A percentile compares a stretch with the other conserved stretches of the same genome.
Conservation (phyloP, 2,329 filamentous ascomycete species). For the Penicillium occitanis region DNA sequence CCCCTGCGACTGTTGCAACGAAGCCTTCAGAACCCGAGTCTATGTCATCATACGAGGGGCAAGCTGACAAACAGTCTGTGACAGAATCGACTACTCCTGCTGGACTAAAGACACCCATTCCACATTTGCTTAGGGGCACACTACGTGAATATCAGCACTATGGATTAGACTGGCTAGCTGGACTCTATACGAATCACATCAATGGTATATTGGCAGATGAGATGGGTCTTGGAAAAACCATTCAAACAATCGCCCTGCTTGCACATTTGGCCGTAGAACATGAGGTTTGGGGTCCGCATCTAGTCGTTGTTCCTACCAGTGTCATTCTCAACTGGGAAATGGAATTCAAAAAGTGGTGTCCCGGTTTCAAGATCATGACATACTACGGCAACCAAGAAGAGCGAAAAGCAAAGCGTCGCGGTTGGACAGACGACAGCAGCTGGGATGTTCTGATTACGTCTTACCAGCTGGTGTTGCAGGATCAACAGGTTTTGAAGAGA, state of each 20-base stretch:
- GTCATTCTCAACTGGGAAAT: slow-evolving; percentile 99
- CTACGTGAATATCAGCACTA: slow-evolving; percentile 95
- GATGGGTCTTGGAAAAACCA: slow-evolving; percentile 98
- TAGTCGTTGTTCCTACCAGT: slow-evolving; percentile 94
- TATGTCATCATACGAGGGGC: slow-evolving; percentile 41
- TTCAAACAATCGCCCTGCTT: slow-evolving; percentile 91
- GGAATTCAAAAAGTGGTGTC: slow-evolving; percentile 98
- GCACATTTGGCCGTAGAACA: slow-evolving; percentile 89
- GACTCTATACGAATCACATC: slow-evolving; percentile 85
- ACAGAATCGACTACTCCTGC: slow-evolving; percentile 43
- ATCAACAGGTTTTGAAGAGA: slow-evolving; percentile 89
- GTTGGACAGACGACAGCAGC: slow-evolving; percentile 88
- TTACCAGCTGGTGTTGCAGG: slow-evolving; percentile 92
- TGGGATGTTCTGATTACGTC: slow-evolving; percentile 99
- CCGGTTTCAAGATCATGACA: slow-evolving; percentile 94
- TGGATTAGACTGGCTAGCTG: slow-evolving; percentile 95
- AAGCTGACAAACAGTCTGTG: slow-evolving; percentile 36
- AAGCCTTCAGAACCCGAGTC: slow-evolving; percentile 49
- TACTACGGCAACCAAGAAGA: slow-evolving; percentile 96
- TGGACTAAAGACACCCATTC: slow-evolving; percentile 66
- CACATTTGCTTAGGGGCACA: slow-evolving; percentile 80
- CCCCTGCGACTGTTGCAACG: slow-evolving; percentile 44
- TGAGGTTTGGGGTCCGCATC: slow-evolving; percentile 90
- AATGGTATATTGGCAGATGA: slow-evolving; percentile 97
- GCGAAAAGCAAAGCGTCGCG: slow-evolving; percentile 82